Evolutionary conservation across 495 filamentous ascomycete species (phyloP), one percentile per base, ranked within the genome.

Genomic region (Aspergillus nidulans): DNA sequence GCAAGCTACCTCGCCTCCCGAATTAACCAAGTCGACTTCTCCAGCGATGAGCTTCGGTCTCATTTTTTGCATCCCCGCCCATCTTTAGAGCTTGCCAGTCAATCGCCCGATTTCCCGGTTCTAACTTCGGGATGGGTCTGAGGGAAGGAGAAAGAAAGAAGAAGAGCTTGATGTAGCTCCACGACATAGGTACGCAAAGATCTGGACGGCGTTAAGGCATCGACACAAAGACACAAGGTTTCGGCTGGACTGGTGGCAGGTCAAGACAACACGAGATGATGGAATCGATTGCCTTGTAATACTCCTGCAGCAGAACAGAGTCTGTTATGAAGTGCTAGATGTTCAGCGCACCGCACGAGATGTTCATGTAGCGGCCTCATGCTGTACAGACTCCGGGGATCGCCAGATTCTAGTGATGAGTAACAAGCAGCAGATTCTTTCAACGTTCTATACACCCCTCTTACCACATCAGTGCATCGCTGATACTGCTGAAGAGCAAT

Each of bases 51-150:
- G 18, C 30, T 43, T 25, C 3, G 49, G 28, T 16, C 20, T 52
- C 23, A 20, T 52, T n/a, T n/a, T n/a, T n/a, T n/a, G n/a, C n/a
- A n/a, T n/a, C n/a, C 10, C 48, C 48, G 1, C 18, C 25, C n/a
- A n/a, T n/a, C n/a, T n/a, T n/a, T n/a, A n/a, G n/a, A n/a, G n/a
- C n/a, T n/a, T n/a, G n/a, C 16, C 49, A 52, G n/a, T 30, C 38
- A 4, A 52, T 52, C 49, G 42, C 43, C 38, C 49, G 49, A 4
- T 52, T 52, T 25, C 34, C n/a, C n/a, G n/a, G n/a, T n/a, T n/a
- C n/a, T n/a, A n/a, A n/a, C n/a, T n/a, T n/a, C n/a, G n/a, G n/a
- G n/a, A n/a, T n/a, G n/a, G n/a, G n/a, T n/a, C n/a, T n/a, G n/a
- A n/a, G n/a, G n/a, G n/a, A n/a, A n/a, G n/a, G n/a, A n/a, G n/a